Evolutionary conservation across 306 rosid genomes (phyloP).

Genomic region (Quercus alba): DNA sequence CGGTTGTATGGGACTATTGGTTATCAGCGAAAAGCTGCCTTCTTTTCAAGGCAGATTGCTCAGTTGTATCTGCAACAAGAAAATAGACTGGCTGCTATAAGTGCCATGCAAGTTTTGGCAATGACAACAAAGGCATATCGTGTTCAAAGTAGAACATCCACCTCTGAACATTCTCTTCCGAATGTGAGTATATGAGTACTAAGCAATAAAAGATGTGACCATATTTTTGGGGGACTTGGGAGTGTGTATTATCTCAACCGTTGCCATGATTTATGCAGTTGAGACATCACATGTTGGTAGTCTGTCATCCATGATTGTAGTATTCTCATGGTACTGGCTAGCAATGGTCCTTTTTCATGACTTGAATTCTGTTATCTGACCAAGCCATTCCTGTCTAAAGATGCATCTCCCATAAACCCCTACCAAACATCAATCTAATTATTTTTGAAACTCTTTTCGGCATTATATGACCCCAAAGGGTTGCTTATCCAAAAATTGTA

Average conservation of each 20-base stretch:
- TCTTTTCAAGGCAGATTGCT: conserved; percentile 96
- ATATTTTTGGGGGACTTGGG: conserved; percentile 6
- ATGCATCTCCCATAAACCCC: conserved; percentile 1
- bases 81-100: conserved; percentile 88
- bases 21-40: conserved; percentile 94
- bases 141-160: conserved; percentile 87
- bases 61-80: conserved; percentile 94
- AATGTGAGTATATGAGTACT: conserved; percentile 58
- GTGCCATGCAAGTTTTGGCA: conserved; percentile 98
- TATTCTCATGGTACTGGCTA: conserved; percentile 1
- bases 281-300: conserved; percentile 2
- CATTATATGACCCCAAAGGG: background rate
- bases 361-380: background rate
- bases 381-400: background rate
- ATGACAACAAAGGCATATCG: conserved; percentile 96
- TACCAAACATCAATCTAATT: background rate
- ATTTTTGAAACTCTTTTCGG: background rate
- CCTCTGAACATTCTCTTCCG: conserved; percentile 30
- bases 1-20: conserved; percentile 94
- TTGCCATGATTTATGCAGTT: conserved; percentile 6
- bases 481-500: background rate
- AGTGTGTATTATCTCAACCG: background rate
- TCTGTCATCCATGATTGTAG: background rate
- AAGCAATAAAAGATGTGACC: conserved; percentile 6
- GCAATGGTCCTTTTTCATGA: background rate